Evolutionary conservation across 2,329 filamentous ascomycete species (phyloP).

Genomic region (Apiospora aurea): DNA sequence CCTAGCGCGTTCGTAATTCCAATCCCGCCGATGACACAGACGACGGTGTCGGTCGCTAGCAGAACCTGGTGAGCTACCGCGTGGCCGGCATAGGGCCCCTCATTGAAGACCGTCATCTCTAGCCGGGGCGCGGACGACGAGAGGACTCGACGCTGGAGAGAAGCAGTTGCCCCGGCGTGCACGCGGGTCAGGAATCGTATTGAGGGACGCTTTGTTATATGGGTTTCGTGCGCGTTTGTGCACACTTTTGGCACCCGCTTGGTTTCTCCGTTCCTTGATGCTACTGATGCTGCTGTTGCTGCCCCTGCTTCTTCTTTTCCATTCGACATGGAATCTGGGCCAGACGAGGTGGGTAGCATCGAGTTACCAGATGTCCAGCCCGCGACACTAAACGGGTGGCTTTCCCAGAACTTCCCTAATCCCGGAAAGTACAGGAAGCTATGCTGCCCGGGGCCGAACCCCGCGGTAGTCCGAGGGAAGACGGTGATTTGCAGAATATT

Average conservation of each 20-base stretch:
- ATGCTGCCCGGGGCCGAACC: conserved; percentile 32
- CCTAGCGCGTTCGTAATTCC: conserved; percentile 32
- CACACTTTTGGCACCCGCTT: not conserved
- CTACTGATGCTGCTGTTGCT: not conserved
- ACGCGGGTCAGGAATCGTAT: conserved; percentile 29
- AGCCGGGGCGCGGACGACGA: not conserved
- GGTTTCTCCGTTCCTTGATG: too few species aligned
- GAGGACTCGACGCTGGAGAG: conserved; percentile 26
- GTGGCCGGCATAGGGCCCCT: conserved; percentile 33
- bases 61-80: conserved; percentile 27
- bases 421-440: conserved; percentile 34
- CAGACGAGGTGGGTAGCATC: not conserved
- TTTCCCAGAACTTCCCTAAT: conserved; percentile 36
- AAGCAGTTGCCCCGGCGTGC: conserved; percentile 30
- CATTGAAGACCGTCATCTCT: conserved; percentile 30
- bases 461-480: conserved; percentile 25
- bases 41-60: conserved; percentile 29
- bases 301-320: not conserved
- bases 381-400: conserved; percentile 38
- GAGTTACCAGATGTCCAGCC: conserved; percentile 27
- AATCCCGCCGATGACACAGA: conserved; percentile 31
- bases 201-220: not conserved
- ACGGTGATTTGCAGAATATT: conserved; percentile 32
- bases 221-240: not conserved
- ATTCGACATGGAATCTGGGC: not conserved